Evolutionary conservation across 495 filamentous ascomycete species (phyloP).

Genomic region (Penicillium psychrofluorescens): DNA sequence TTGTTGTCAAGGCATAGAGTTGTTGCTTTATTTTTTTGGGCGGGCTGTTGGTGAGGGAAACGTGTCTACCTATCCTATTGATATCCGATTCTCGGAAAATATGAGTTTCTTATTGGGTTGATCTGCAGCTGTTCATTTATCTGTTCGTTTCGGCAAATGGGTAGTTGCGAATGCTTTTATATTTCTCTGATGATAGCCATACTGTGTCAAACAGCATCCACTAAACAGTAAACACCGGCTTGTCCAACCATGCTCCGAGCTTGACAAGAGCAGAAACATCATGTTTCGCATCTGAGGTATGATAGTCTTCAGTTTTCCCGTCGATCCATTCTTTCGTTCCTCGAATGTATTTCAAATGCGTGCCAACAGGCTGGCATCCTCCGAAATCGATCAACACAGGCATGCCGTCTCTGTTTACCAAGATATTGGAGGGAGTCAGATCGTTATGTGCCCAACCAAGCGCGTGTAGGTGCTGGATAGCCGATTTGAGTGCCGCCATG

Average conservation of each 20-base stretch:
- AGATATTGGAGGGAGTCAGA: slow-evolving; percentile 29
- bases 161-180: too few relatives aligned
- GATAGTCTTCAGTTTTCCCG: slow-evolving; percentile 17
- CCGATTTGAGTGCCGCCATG: slow-evolving; percentile 22
- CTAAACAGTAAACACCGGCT: too few relatives aligned
- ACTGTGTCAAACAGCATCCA: too few relatives aligned
- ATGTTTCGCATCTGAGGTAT: slow-evolving; percentile 21
- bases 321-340: slow-evolving; percentile 24
- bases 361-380: slow-evolving; percentile 15
- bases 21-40: slow-evolving; percentile 5
- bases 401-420: slow-evolving; percentile 15
- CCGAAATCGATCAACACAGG: slow-evolving; percentile 32
- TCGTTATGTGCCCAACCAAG: slow-evolving; percentile 35
- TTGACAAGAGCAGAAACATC: slow-evolving; percentile 21
- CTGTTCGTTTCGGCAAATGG: too few relatives aligned
- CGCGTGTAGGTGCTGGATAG: slow-evolving; percentile 23
- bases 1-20: slow-evolving; percentile 31
- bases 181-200: too few relatives aligned
- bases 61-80: slow-evolving; percentile 2
- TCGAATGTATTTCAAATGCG: slow-evolving; percentile 11
- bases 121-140: too few relatives aligned
- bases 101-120: slow-evolving; percentile 8
- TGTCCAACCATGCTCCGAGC: slow-evolving; percentile 15
- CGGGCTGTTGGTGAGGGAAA: too few relatives aligned
- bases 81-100: slow-evolving; percentile 21